Percentiles rank a stretch among this genome's conserved stretches.
Conservation (phyloP, 176 grass and related monocot species). For the Bonia amplexicaulis region DNA sequence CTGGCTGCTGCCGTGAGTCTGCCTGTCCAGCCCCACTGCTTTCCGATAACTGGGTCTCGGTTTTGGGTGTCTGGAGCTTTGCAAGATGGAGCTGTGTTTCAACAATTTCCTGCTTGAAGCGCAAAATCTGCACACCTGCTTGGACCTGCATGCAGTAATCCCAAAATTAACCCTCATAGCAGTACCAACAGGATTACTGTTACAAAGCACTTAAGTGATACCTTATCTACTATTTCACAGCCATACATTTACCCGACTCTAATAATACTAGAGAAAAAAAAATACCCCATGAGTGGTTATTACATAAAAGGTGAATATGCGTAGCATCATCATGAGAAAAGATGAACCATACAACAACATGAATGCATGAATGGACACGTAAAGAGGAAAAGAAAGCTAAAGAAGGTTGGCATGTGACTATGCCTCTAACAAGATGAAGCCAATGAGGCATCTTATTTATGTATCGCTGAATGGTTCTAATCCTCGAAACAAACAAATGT, state of each 20-base stretch:
- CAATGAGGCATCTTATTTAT: not conserved
- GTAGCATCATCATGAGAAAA: not conserved
- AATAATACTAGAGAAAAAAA: not conserved
- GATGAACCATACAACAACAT: not conserved
- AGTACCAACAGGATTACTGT: not conserved
- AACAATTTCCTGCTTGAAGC: conserved; percentile 81
- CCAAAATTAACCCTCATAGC: not conserved
- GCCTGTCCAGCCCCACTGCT: conserved; percentile 28
- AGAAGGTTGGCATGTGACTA: not conserved
- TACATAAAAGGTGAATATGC: not conserved
- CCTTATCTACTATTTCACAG: not conserved
- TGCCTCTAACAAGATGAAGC: too few relatives aligned
- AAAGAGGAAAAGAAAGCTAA: not conserved
- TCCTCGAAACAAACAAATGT: not conserved
- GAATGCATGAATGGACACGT: not conserved
- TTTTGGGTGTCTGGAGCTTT: conserved; percentile 51
- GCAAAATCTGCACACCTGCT: conserved; percentile 64
- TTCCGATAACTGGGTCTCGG: conserved; percentile 13
- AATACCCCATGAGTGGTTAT: not conserved
- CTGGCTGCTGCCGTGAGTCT: conserved; percentile 18
- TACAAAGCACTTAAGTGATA: not conserved
- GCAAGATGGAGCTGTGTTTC: conserved; percentile 79
- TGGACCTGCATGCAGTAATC: conserved; percentile 53
- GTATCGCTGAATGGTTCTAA: not conserved
- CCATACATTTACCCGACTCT: not conserved